Conservation (phyloP, 2,329 filamentous ascomycete species). For the Alternaria consortialis region DNA sequence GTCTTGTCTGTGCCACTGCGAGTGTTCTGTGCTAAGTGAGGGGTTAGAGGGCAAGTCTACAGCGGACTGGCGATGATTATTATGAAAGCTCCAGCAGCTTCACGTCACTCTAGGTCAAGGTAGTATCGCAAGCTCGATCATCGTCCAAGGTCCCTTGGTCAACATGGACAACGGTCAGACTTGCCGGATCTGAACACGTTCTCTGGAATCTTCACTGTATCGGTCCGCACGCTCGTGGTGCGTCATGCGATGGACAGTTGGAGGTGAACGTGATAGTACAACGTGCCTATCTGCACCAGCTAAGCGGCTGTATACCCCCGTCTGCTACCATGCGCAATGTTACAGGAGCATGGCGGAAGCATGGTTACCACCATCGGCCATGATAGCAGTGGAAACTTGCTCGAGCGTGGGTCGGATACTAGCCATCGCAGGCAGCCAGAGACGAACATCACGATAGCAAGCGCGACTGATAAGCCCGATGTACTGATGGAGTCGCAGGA, state of each 20-base stretch:
- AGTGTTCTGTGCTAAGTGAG: slow-evolving; percentile 3
- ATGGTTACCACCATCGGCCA: slow-evolving; percentile 2
- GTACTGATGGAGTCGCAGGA: neutral
- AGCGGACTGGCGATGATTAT: slow-evolving; percentile 26
- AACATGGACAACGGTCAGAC: slow-evolving; percentile 30
- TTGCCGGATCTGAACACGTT: slow-evolving; percentile 28
- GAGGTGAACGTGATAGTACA: slow-evolving; percentile 44
- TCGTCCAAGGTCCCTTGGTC: slow-evolving; percentile 36
- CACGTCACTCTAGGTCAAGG: slow-evolving; percentile 33
- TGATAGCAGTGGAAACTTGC: slow-evolving; percentile 12
- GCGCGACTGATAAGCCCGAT: neutral
- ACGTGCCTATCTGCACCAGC: slow-evolving; percentile 36
- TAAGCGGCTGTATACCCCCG: slow-evolving; percentile 13
- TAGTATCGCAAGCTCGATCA: slow-evolving; percentile 25
- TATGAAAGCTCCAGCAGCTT: slow-evolving; percentile 20
- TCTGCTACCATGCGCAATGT: slow-evolving; percentile 28
- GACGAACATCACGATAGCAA: neutral
- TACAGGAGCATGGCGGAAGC: slow-evolving; percentile 37
- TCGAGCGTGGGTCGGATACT: slow-evolving; percentile 7
- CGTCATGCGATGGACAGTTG: slow-evolving; percentile 37
- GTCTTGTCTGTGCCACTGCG: slow-evolving; percentile 18
- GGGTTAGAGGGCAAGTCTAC: neutral
- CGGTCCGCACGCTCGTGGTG: slow-evolving; percentile 22
- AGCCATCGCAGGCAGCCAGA: neutral
- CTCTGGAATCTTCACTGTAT: slow-evolving; percentile 8